Percentiles rank a stretch among this genome's conserved stretches.
Evolutionary conservation across 106 monocot species (phyloP).

Genomic region (Alisma plantagoaquatica): DNA sequence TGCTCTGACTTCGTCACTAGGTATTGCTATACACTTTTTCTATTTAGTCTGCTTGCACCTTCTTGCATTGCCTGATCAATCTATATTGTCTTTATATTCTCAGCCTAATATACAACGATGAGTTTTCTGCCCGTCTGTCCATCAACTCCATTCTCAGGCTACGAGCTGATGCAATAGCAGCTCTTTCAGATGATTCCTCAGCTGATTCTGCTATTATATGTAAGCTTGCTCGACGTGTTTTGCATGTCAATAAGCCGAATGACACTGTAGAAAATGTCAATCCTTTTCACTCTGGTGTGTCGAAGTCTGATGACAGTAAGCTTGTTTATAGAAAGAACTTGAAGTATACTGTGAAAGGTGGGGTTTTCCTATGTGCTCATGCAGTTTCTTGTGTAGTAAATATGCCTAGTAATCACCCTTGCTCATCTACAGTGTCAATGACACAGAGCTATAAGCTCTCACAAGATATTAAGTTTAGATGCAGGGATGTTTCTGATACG

Average conservation of each 20-base stretch:
- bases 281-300: slow-evolving; percentile 22
- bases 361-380: slow-evolving; percentile 55
- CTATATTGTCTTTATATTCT: too few relatives aligned
- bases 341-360: slow-evolving; percentile 51
- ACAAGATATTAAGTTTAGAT: too few relatives aligned
- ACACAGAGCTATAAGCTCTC: too few relatives aligned
- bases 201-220: slow-evolving; percentile 59
- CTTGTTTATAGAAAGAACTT: slow-evolving; percentile 29
- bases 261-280: slow-evolving; percentile 11
- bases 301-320: too few relatives aligned
- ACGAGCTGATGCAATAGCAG: slow-evolving; percentile 64
- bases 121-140: slow-evolving; percentile 90
- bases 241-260: slow-evolving; percentile 20
- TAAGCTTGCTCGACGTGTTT: slow-evolving; percentile 55
- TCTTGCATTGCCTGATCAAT: too few relatives aligned
- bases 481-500: slow-evolving; percentile 6
- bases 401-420: slow-evolving; percentile 16
- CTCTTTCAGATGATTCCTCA: slow-evolving; percentile 75
- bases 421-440: slow-evolving; percentile 9
- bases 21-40: too few relatives aligned
- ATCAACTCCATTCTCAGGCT: slow-evolving; percentile 81
- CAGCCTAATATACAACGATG: slow-evolving; percentile 94
- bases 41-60: too few relatives aligned
- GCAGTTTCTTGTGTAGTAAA: slow-evolving; percentile 43
- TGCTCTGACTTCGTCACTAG: slow-evolving; percentile 83